Percentiles rank a stretch among this genome's conserved stretches.
phyloP scores from a whole-genome alignment of 2,329 filamentous ascomycete species.

The Stachybotrys echinatus region DNA sequence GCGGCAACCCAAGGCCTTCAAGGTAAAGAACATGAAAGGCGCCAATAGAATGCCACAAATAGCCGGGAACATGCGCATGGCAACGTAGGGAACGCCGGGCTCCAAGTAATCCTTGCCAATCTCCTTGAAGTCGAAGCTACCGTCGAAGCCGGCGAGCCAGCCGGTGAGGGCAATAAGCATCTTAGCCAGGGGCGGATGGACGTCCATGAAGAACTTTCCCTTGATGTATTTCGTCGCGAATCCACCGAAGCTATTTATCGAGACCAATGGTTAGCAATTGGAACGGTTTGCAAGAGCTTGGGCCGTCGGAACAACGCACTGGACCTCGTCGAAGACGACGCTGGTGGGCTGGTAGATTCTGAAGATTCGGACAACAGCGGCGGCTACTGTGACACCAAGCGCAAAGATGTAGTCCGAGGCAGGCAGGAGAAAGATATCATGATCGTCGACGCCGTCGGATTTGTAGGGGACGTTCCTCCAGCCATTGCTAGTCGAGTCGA shows the following conservation, averaged over 20 bases:
- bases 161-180: slow-evolving; percentile 92
- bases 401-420: slow-evolving; percentile 77
- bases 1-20: slow-evolving; percentile 86
- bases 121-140: slow-evolving; percentile 97
- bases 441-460: slow-evolving; percentile 76
- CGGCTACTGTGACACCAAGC: slow-evolving; percentile 66
- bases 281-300: not conserved
- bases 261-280: not conserved
- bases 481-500: slow-evolving; percentile 2
- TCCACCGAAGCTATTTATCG: slow-evolving; percentile 72
- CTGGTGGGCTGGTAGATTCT: slow-evolving; percentile 94
- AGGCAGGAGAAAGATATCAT: slow-evolving; percentile 87
- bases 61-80: slow-evolving; percentile 92
- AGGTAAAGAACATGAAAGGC: slow-evolving; percentile 87
- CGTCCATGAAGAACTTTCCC: slow-evolving; percentile 99
- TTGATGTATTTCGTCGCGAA: slow-evolving; percentile 99
- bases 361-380: slow-evolving; percentile 79
- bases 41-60: slow-evolving; percentile 83
- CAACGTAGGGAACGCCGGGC: slow-evolving; percentile 90
- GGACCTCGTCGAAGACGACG: slow-evolving; percentile 98
- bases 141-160: slow-evolving; percentile 91
- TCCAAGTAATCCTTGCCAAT: slow-evolving; percentile 98
- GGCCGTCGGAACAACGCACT: too few species aligned
- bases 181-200: slow-evolving; percentile 96
- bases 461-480: slow-evolving; percentile 53